phyloP scores from a whole-genome alignment of 768 basidiomycete genomes.

The Termitomyces sp. region DNA sequence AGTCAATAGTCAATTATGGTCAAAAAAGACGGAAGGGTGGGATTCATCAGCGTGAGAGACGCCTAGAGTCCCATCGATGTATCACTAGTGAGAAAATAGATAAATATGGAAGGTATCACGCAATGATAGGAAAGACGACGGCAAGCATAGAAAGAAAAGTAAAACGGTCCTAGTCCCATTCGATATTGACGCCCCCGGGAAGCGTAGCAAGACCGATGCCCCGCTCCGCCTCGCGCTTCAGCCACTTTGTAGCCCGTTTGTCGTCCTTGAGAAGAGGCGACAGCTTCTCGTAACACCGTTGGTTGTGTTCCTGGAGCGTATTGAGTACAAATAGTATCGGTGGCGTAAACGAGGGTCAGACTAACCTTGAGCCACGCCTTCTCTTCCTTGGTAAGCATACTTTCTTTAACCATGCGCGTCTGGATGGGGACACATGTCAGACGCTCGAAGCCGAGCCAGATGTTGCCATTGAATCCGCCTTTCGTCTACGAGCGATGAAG shows the following conservation, averaged over 20 bases:
- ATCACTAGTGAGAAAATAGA: neutral
- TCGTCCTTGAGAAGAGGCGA: slow-evolving; percentile 68
- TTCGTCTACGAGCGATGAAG: slow-evolving; percentile 46
- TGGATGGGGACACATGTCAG: slow-evolving; percentile 94
- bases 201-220: slow-evolving; percentile 68
- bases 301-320: slow-evolving; percentile 66
- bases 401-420: slow-evolving; percentile 81
- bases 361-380: slow-evolving; percentile 78
- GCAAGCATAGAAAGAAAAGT: neutral
- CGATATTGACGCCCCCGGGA: slow-evolving; percentile 69
- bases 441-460: slow-evolving; percentile 89
- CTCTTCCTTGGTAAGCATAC: slow-evolving; percentile 82
- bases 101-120: slow-evolving; percentile 4
- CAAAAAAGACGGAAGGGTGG: neutral
- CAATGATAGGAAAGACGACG: neutral
- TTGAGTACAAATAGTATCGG: neutral
- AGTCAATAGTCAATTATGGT: neutral
- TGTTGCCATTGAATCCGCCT: slow-evolving; percentile 62
- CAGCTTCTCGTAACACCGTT: slow-evolving; percentile 59
- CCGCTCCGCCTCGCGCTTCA: slow-evolving; percentile 70
- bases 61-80: neutral
- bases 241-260: slow-evolving; percentile 76
- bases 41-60: neutral
- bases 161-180: slow-evolving; percentile 59
- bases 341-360: slow-evolving; percentile 15